phyloP scores from a whole-genome alignment of 2,329 filamentous ascomycete genomes.

The Blastomyces emzantsi region DNA sequence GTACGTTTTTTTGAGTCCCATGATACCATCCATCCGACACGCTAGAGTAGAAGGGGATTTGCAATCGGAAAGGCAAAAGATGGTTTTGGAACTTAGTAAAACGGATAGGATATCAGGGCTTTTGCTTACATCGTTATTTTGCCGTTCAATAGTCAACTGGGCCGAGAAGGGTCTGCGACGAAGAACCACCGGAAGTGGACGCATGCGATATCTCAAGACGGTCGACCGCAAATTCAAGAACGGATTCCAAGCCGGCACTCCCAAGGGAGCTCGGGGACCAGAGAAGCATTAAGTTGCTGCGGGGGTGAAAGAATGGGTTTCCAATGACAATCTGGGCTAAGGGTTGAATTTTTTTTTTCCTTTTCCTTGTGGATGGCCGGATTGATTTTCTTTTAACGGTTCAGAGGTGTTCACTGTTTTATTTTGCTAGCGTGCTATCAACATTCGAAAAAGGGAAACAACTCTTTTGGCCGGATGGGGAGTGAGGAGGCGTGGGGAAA shows the following conservation, averaged over 20 bases:
- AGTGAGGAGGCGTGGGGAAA: conserved; percentile 6
- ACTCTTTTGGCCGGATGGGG: background rate
- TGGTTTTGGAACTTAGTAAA: conserved; percentile 8
- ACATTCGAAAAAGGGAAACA: conserved; percentile 8
- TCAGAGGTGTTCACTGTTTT: conserved; percentile 6
- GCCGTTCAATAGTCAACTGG: conserved; percentile 73
- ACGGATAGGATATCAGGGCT: conserved; percentile 8
- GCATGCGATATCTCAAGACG: conserved; percentile 89
- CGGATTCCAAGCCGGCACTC: conserved; percentile 85
- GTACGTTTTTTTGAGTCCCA: conserved; percentile 50
- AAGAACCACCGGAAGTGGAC: conserved; percentile 97
- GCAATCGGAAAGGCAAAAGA: background rate
- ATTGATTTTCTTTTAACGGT: conserved; percentile 5
- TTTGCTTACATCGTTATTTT: conserved; percentile 22
- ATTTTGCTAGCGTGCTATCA: conserved; percentile 10
- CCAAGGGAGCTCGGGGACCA: conserved; percentile 71
- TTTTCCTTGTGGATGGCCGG: conserved; percentile 7
- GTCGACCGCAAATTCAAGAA: conserved; percentile 94
- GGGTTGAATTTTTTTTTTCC: conserved; percentile 29
- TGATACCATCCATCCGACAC: conserved; percentile 5
- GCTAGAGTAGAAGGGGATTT: background rate
- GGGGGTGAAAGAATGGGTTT: conserved; percentile 25
- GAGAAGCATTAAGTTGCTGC: conserved; percentile 35
- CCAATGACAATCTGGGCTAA: conserved; percentile 31
- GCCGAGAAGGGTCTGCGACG: conserved; percentile 99